phyloP scores from a whole-genome alignment of 805 yeast genomes.

The Myxozyma kluyveri region DNA sequence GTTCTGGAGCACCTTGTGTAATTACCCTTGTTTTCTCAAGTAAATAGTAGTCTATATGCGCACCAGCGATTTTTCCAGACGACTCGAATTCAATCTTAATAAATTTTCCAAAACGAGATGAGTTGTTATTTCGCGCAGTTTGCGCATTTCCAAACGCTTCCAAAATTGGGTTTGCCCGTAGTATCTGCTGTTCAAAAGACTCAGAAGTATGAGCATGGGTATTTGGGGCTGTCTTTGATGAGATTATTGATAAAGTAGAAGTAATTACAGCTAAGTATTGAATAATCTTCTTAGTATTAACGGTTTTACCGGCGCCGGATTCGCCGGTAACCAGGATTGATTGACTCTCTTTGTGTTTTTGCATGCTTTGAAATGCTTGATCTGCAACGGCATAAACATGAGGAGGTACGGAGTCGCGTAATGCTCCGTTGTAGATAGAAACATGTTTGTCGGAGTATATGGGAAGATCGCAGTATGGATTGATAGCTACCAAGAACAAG shows the following conservation, averaged over 20 bases:
- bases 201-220: neutral
- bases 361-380: conserved; percentile 72
- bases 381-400: conserved; percentile 92
- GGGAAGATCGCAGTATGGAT: conserved; percentile 77
- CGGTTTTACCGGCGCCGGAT: conserved; percentile 98
- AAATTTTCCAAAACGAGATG: conserved; percentile 95
- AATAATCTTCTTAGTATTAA: conserved; percentile 90
- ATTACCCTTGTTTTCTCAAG: conserved; percentile 92
- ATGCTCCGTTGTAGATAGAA: conserved; percentile 52
- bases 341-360: conserved; percentile 71
- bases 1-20: conserved; percentile 66
- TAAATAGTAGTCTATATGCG: conserved; percentile 90
- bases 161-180: conserved; percentile 91
- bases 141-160: conserved; percentile 98
- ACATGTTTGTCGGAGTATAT: conserved; percentile 65
- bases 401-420: conserved; percentile 56
- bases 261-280: conserved; percentile 79
- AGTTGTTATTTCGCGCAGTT: conserved; percentile 87
- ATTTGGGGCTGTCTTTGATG: conserved; percentile 37
- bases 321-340: conserved; percentile 97
- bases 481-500: conserved; percentile 87
- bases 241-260: conserved; percentile 37
- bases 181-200: conserved; percentile 72
- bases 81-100: conserved; percentile 75
- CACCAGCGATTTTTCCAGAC: conserved; percentile 71